phyloP scores from a whole-genome alignment of 202 grass and related monocot species.

The Bolboschoenoplectus hybrid region DNA sequence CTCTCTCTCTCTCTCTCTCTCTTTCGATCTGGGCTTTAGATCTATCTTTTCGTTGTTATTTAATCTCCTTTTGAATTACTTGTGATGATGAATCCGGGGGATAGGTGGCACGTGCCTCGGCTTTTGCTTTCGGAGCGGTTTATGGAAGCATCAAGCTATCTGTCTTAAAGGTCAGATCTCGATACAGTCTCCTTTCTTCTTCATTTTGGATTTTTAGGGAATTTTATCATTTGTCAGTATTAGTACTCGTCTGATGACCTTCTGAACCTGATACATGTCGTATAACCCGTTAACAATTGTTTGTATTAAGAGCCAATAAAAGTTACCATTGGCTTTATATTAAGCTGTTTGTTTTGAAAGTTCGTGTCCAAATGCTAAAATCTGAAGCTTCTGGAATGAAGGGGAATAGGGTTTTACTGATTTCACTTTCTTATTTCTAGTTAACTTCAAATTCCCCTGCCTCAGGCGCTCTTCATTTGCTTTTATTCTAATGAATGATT shows the following conservation, averaged over 20 bases:
- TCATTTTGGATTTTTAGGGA: background rate
- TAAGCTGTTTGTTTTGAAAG: background rate
- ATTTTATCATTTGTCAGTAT: background rate
- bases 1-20: background rate
- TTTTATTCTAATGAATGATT: background rate
- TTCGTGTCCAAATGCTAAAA: background rate
- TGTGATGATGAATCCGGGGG: conserved; percentile 16
- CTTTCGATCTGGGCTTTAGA: conserved; percentile 7
- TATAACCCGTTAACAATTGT: background rate
- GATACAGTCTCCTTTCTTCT: background rate
- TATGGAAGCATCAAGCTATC: conserved; percentile 88
- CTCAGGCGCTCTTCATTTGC: background rate
- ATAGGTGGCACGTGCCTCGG: conserved; percentile 82
- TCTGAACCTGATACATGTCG: background rate
- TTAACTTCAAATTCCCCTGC: background rate
- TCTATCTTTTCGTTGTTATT: conserved; percentile 9
- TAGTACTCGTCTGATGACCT: background rate
- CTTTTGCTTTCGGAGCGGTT: conserved; percentile 67
- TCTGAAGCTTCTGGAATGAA: background rate
- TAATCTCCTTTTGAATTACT: background rate
- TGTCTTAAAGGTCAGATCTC: conserved; percentile 65
- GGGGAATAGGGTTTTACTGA: background rate
- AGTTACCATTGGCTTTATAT: background rate
- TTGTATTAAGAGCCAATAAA: background rate
- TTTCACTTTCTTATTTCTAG: background rate